Conservation (phyloP, 78 protist genomes). For the Emiliania huxleyi region DNA sequence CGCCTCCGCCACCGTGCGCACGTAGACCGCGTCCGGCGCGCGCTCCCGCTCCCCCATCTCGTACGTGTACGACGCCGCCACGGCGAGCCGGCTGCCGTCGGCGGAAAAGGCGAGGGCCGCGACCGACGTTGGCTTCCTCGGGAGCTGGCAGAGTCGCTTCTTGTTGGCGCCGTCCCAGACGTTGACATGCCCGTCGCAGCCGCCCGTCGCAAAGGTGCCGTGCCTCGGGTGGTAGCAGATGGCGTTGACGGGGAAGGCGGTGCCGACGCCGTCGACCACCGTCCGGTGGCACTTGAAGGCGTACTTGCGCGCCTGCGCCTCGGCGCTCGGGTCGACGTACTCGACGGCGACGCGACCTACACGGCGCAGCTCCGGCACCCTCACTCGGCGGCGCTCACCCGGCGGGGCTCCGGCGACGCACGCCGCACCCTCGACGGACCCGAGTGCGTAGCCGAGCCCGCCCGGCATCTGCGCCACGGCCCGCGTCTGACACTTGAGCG, state of each 20-base stretch:
- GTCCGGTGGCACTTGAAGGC: constrained; percentile 92
- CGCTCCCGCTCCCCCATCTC: constrained; percentile 80
- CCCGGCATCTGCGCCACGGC: constrained; percentile 47
- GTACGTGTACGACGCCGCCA: constrained; percentile 86
- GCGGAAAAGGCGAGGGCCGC: constrained; percentile 71
- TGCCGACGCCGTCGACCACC: constrained; percentile 37
- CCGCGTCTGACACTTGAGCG: constrained; percentile 83
- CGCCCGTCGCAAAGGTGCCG: constrained; percentile 95
- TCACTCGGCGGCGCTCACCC: no score
- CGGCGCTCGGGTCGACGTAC: constrained; percentile 66
- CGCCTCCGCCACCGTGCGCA: neutral
- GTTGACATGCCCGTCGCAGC: constrained; percentile 86
- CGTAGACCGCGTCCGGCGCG: neutral
- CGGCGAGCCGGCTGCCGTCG: constrained; percentile 81
- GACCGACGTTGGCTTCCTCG: constrained; percentile 65
- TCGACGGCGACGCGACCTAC: constrained; percentile 93
- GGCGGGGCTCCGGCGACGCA: no score
- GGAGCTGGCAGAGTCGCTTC: constrained; percentile 51
- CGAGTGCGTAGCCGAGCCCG: constrained; percentile 75
- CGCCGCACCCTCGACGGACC: constrained; percentile 82
- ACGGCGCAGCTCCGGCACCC: no score
- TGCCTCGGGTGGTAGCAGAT: constrained; percentile 84
- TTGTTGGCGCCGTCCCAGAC: constrained; percentile 82
- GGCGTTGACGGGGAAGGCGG: constrained; percentile 84
- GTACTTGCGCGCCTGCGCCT: constrained; percentile 56